Evolutionary conservation across 2,329 filamentous ascomycete genomes (phyloP), one percentile per base, ranked within the genome.

Genomic region (Ophiocordyceps camponoti-floridani): DNA sequence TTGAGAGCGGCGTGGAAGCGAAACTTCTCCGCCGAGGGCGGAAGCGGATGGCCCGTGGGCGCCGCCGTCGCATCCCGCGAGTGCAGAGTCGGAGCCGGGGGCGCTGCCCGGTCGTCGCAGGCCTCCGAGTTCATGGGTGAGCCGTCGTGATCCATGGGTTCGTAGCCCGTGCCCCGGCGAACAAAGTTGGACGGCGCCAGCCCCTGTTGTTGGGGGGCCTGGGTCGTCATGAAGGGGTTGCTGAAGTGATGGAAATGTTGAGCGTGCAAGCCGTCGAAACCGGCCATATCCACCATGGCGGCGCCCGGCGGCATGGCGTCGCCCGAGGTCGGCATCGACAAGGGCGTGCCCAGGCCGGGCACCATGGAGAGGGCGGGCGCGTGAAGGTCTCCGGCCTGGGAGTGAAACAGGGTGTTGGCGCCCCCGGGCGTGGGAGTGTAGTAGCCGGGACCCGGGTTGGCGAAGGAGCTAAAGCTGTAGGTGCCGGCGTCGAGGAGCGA

Each of bases 1-100:
- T 94, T 93, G 41, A 98, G 65, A 0, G 85, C 91, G 43, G 85
- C 82, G 58, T 91, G 84, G 57, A 85, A 96, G 38, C 91, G 84
- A 57, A 95, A 95, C 56, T 80, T 82, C 54, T 84, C 79, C 10
- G 70, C 73, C 0, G 69, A 69, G 1, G 69, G 54, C 6, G 75
- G 73, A 31, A 77, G 58, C 1, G 62, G 57, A 30, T 69, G 61
- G 16, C 62, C 53, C 55, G 71, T 64, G 12, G 64, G 54, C 54
- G 71, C 61, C 37, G 66, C 65, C 35, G 69, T 53, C 37, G 66
- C 69, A 19, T 66, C 67, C 26, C 64, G 65, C 2, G 69, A 63
- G 46, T 76, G 75, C 51, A 84, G 74, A 33, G 72, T 70, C 33
- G 73, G 64, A 47, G 81, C 78, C 53, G 77, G 70, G 1, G 70